Evolutionary conservation across 2,329 filamentous ascomycete genomes (phyloP).

Genomic region (Arthrinium phaeospermum): DNA sequence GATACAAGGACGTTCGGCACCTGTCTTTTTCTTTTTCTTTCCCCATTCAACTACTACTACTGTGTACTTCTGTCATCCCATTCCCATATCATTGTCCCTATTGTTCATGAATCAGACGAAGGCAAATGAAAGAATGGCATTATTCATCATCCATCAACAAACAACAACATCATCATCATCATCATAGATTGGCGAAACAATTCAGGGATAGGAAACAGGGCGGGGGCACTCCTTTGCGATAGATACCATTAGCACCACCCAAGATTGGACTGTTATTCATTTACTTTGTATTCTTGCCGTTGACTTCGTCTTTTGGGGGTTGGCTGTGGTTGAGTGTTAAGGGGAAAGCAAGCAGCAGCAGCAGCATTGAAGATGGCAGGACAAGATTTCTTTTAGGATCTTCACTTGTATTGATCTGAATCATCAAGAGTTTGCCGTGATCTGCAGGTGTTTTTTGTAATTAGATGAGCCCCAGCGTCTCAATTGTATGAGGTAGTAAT

Average conservation of each 20-base stretch:
- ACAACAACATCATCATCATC: not conserved
- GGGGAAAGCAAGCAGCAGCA: not conserved
- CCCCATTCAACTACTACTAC: not conserved
- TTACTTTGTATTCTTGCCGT: not conserved
- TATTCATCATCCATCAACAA: not conserved
- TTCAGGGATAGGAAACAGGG: conserved; percentile 15
- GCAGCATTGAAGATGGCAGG: not conserved
- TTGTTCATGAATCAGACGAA: conserved; percentile 8
- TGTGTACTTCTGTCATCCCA: conserved; percentile 2
- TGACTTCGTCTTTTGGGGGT: not conserved
- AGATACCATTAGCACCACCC: conserved; percentile 20
- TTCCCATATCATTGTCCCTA: not conserved
- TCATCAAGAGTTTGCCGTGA: not conserved
- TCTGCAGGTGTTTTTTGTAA: not conserved
- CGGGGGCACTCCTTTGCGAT: conserved; percentile 7
- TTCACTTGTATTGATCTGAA: not conserved
- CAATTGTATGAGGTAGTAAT: not conserved
- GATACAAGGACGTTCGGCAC: conserved; percentile 1
- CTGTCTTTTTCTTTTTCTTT: not conserved
- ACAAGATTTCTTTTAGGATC: not conserved
- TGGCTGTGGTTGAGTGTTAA: not conserved
- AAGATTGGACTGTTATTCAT: conserved; percentile 18
- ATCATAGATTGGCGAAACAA: conserved; percentile 18
- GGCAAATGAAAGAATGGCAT: conserved; percentile 9
- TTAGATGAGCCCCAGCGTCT: not conserved